phyloP scores from a whole-genome alignment of 768 basidiomycete genomes.

The Boletus tomentosulus region DNA sequence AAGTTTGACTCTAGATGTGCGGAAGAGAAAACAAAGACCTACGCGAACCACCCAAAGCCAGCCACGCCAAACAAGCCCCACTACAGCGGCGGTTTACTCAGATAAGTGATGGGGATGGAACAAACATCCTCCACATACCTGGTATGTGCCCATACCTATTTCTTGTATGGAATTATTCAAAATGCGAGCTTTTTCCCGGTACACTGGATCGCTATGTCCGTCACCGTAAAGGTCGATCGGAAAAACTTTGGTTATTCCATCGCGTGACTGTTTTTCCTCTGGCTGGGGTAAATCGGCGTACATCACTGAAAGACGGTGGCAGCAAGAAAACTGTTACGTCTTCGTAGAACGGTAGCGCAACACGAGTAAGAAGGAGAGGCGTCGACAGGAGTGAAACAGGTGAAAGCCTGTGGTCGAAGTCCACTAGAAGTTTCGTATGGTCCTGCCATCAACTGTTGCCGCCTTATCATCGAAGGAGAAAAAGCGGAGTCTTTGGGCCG shows the following conservation, averaged over 20 bases:
- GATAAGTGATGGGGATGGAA: neutral
- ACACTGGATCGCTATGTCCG: constrained; percentile 42
- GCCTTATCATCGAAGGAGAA: no score
- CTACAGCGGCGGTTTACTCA: constrained; percentile 11
- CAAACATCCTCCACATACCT: constrained; percentile 27
- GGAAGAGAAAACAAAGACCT: constrained; percentile 11
- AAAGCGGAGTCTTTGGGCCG: no score
- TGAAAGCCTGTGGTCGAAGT: no score
- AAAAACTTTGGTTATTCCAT: neutral
- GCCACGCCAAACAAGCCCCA: constrained; percentile 37
- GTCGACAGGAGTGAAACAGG: no score
- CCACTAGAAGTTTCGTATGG: no score
- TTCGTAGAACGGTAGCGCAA: no score
- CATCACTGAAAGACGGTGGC: neutral
- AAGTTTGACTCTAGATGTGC: no score
- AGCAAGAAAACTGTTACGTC: neutral
- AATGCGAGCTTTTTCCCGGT: constrained; percentile 45
- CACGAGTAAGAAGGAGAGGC: no score
- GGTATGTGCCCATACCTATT: constrained; percentile 56
- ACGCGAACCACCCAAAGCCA: constrained; percentile 43
- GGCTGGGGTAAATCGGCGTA: neutral
- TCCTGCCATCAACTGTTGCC: no score
- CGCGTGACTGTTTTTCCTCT: neutral
- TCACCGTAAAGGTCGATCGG: constrained; percentile 31
- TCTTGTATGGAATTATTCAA: constrained; percentile 47